Evolutionary conservation across 345 rosid species (phyloP).

Genomic region (Bretschneidera sinensis): DNA sequence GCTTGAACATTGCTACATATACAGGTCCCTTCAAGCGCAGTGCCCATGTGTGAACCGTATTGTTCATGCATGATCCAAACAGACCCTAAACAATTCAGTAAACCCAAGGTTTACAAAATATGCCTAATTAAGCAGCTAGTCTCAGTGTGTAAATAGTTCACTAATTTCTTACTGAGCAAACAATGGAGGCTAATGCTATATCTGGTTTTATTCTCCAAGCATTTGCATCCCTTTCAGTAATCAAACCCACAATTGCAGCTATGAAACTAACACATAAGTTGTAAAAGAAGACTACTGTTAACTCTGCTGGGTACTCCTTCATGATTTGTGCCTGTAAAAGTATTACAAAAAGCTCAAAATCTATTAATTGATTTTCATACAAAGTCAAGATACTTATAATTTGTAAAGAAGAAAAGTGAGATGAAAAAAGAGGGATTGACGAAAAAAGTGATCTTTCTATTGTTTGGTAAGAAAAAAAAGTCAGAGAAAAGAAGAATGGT

Average conservation of each 20-base stretch:
- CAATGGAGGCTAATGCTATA: conserved; percentile 56
- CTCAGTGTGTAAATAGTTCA: neutral
- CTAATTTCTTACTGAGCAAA: conserved; percentile 65
- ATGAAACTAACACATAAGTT: conserved; percentile 59
- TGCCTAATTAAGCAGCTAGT: neutral
- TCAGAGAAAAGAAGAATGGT: neutral
- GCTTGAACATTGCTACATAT: conserved; percentile 66
- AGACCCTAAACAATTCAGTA: conserved; percentile 41
- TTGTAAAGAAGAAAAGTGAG: too few species aligned
- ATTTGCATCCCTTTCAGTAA: conserved; percentile 41
- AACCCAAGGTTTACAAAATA: neutral
- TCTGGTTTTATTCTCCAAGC: conserved; percentile 60
- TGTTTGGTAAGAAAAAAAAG: neutral
- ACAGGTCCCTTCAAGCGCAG: conserved; percentile 67
- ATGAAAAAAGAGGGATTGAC: neutral
- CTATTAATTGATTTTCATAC: neutral
- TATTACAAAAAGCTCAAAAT: neutral
- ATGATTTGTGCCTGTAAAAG: conserved; percentile 63
- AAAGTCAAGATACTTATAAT: too few species aligned
- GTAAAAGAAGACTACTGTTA: conserved; percentile 74
- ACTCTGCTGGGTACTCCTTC: conserved; percentile 84
- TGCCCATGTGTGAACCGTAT: conserved; percentile 56
- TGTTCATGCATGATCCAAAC: conserved; percentile 53
- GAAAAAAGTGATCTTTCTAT: neutral
- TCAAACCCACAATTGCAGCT: conserved; percentile 50